Evolutionary conservation across 768 basidiomycete genomes (phyloP).

Genomic region (Rhizopogon vinicolor): DNA sequence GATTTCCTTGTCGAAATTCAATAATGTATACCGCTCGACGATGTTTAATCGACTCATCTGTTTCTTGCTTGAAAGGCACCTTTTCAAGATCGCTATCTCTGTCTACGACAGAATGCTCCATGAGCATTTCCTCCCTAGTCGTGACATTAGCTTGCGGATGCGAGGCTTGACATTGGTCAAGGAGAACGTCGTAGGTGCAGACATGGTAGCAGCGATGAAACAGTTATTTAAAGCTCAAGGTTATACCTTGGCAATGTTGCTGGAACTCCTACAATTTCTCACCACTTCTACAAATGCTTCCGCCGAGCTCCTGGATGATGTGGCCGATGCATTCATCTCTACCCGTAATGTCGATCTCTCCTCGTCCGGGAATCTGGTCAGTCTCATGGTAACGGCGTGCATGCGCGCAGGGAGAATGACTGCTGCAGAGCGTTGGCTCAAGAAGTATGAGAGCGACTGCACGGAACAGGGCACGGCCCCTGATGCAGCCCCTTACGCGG

Average conservation of each 20-base stretch:
- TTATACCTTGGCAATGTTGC: conserved; percentile 19
- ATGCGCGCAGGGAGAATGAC: conserved; percentile 27
- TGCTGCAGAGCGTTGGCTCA: conserved; percentile 24
- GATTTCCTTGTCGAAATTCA: conserved; percentile 18
- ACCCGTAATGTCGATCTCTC: conserved; percentile 13
- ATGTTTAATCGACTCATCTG: conserved; percentile 36
- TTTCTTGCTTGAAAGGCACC: conserved; percentile 34
- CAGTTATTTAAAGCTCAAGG: conserved; percentile 9
- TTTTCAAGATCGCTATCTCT: conserved; percentile 32
- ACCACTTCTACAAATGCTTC: conserved; percentile 9
- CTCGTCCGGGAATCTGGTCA: conserved; percentile 30
- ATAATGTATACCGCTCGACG: conserved; percentile 23
- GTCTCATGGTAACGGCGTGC: conserved; percentile 33
- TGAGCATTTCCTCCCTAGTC: conserved; percentile 33
- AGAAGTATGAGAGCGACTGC: conserved; percentile 20
- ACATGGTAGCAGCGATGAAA: conserved; percentile 1
- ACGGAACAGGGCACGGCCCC: conserved; percentile 9
- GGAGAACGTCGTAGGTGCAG: not conserved
- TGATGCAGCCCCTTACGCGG: conserved; percentile 30
- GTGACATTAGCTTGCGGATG: conserved; percentile 37
- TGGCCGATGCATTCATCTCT: conserved; percentile 16
- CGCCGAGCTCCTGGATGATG: conserved; percentile 15
- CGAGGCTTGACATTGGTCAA: conserved; percentile 26
- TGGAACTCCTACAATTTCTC: conserved; percentile 22
- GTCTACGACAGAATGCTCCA: conserved; percentile 39